Evolutionary conservation across 805 yeast genomes (phyloP), one percentile per base, ranked within the genome.

Genomic region (Yamadazyma sp.): DNA sequence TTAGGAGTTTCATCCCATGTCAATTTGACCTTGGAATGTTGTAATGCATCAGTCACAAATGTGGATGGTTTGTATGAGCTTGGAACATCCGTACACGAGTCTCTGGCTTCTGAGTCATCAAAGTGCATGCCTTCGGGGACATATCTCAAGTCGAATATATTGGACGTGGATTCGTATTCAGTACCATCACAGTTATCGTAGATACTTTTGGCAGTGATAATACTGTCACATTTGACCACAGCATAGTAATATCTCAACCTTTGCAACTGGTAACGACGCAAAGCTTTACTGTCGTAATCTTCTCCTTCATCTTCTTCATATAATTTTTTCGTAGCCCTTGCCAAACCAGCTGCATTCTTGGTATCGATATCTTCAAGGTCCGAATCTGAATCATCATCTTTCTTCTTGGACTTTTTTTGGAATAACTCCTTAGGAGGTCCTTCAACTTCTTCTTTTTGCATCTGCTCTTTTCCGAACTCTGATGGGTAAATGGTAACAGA

Each of bases 1-100:
- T 80, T 82, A 5, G 99, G 98, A 0, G 98, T 95, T 64, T 91
- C 98, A 61, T 93, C 99, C 99, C 99, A 93, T 0, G 98, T 90
- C 48, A 93, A 71, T 59, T 87, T 90, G 34, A 93, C 99, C 54
- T 90, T 93, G 11, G 98, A 90, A 56, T 89, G 96, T 58, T 93
- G 96, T 42, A 93, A 71, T 0, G 99, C 99, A 63, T 87, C 97
- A 3, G 99, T 93, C 20, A 86, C 85, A 60, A 93, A 93, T 7
- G 73, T 70, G 37, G 70, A 70, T 13, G 99, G 99, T 48, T 78
- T 81, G 61, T 93, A 93, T 33, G 76, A 77, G 2, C 79, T 63
- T 5, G 98, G 96, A 6, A 89, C 66, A 45, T 77, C 76, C 15
- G 67, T 63, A 63, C 97, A 87, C 21, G 59, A 55, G 52, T 93